Percentiles rank a stretch among this genome's conserved stretches.
These are phyloP conservation scores for Blastobotrys muscicola DNA, from an alignment of 805 yeast genomes.

Conservation along the genomic window DNA sequence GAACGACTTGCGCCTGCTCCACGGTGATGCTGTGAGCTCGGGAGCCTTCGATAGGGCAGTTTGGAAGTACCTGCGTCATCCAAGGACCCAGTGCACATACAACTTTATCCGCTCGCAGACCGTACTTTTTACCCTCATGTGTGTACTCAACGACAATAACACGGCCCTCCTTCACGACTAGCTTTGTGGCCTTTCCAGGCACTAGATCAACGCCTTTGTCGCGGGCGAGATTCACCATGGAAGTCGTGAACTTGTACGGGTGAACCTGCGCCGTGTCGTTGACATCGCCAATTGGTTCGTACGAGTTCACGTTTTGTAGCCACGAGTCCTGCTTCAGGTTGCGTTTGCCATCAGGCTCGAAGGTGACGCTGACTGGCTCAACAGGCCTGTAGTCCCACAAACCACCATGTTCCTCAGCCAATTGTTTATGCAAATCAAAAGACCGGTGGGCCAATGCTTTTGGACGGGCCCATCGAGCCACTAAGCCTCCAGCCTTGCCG, in stretches of 20 bases:
- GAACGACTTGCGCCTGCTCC: constrained; percentile 70
- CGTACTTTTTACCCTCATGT: constrained; percentile 19
- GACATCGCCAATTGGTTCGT: constrained; percentile 51
- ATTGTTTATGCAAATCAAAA: constrained; percentile 74
- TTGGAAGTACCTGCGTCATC: constrained; percentile 85
- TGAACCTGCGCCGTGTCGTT: constrained; percentile 95
- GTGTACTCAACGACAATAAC: constrained; percentile 57
- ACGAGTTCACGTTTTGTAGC: no score
- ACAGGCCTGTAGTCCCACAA: no score
- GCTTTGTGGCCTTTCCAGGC: constrained; percentile 70
- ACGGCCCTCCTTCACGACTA: constrained; percentile 47
- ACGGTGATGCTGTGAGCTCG: constrained; percentile 93
- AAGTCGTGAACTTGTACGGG: constrained; percentile 89
- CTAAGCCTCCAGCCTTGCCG: constrained; percentile 94
- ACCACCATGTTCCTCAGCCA: constrained; percentile 72
- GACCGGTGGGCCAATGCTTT: constrained; percentile 85
- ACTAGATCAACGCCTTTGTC: constrained; percentile 51
- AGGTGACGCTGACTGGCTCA: no score
- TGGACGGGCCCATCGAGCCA: constrained; percentile 96
- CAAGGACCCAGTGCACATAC: constrained; percentile 91
- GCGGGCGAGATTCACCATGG: constrained; percentile 64
- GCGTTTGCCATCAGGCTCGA: no score
- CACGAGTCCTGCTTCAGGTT: constrained; percentile 45
- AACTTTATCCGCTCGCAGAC: constrained; percentile 59
- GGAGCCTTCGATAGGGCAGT: constrained; percentile 88